phyloP scores from a whole-genome alignment of 352 stramenopile genomes.

The Phytophthora rubi region DNA sequence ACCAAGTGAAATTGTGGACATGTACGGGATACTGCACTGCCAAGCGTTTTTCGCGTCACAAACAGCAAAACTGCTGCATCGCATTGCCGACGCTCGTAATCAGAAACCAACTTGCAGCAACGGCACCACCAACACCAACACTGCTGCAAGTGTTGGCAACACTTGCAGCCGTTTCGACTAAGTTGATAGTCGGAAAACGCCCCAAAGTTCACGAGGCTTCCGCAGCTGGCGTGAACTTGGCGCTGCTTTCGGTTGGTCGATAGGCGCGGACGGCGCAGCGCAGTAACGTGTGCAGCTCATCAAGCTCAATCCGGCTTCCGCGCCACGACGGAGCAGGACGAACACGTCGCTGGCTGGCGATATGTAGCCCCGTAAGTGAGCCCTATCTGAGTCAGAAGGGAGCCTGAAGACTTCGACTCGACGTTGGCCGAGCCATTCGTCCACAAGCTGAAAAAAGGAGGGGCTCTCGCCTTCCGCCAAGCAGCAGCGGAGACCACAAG shows the following conservation, averaged over 20 bases:
- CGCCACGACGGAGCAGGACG: slow-evolving; percentile 7
- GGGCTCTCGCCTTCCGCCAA: too few species aligned
- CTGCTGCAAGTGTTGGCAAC: not conserved
- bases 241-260: not conserved
- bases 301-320: slow-evolving; percentile 18
- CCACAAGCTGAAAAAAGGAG: too few species aligned
- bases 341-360: slow-evolving; percentile 3
- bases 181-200: not conserved
- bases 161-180: slow-evolving; percentile 13
- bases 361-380: too few species aligned
- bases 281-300: slow-evolving; percentile 20
- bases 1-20: not conserved
- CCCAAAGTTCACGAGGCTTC: too few species aligned
- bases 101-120: too few species aligned
- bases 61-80: not conserved
- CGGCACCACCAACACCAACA: too few species aligned
- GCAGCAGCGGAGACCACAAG: too few species aligned
- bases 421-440: not conserved
- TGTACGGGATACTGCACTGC: too few species aligned
- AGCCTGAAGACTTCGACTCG: not conserved
- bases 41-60: not conserved
- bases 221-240: not conserved
- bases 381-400: too few species aligned
- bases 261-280: slow-evolving; percentile 15
- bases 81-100: too few species aligned